Evolutionary conservation across 2,329 filamentous ascomycete species (phyloP), one percentile per base, ranked within the genome.

Genomic region (Xenoacremonium recifei): DNA sequence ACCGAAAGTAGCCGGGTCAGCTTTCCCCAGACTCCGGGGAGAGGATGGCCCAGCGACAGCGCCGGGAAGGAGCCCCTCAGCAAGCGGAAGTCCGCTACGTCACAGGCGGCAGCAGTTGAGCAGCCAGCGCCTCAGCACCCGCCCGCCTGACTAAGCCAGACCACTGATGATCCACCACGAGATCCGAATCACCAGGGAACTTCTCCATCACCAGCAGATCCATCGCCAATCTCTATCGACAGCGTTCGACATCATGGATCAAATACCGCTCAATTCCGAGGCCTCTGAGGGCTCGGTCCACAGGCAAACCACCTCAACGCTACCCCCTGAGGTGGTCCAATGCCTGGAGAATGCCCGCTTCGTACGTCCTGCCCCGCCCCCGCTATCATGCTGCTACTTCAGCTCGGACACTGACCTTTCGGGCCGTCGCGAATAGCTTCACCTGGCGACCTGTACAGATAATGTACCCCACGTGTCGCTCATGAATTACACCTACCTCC

Each of bases 401-500:
- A n/a, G n/a, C 7, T 30, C 17, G 33, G 40, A 41, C 29, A 30
- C 40, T 50, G 16, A 45, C 31, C 18, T n/a, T n/a, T 20, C 16
- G 23, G 20, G 39, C 37, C 21, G 17, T 34, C 15, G 19, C 35
- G 23, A 54, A 54, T 59, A 96, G 90, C 89, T 99, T 54, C 93
- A 99, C 68, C 85, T 99, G 39, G 91, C 93, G 56, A 99, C 93
- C 42, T 95, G 87, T 66, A 82, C 82, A 55, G 77, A 86, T 54
- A 86, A 93, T 59, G 75, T 83, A 50, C 93, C 93, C 9, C 89
- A 97, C 65, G 89, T 97, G 53, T 95, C 90, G 27, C 82, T 99
- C 51, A 99, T 99, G 93, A 96, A 95, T 74, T 97, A 97, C 73
- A 97, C 93, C 61, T 97, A 96, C 70, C 85, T 99, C 17, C 86